Evolutionary conservation across 371 early-diverging fungal genomes (phyloP).

Genomic region (Actinomucor elegans): DNA sequence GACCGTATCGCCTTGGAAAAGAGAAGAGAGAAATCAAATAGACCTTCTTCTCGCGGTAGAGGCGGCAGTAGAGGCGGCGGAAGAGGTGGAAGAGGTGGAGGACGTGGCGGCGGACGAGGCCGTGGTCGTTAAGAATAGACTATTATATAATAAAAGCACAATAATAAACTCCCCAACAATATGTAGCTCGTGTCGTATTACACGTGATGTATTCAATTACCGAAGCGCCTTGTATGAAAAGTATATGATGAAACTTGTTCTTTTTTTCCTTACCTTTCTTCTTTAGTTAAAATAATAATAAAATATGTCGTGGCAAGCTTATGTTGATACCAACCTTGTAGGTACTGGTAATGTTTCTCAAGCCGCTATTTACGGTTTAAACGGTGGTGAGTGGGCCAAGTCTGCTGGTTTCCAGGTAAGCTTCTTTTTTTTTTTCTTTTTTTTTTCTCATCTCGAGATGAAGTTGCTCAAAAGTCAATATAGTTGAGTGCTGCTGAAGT

Average conservation of each 20-base stretch:
- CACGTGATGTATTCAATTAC: no score
- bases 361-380: conserved; percentile 82
- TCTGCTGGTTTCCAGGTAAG: conserved; percentile 69
- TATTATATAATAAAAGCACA: not conserved
- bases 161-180: no score
- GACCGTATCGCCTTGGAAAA: conserved; percentile 77
- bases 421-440: not conserved
- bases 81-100: conserved; percentile 1
- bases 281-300: not conserved
- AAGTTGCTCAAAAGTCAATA: no score
- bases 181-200: no score
- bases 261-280: conserved; percentile 7
- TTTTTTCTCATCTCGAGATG: no score
- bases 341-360: conserved; percentile 72
- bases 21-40: conserved; percentile 70
- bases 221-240: no score
- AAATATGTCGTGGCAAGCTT: conserved; percentile 84
- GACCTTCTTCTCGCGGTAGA: conserved; percentile 16
- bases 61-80: conserved; percentile 5
- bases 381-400: conserved; percentile 75
- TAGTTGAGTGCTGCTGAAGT: conserved; percentile 64
- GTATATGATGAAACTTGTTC: no score
- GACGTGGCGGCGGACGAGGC: conserved; percentile 1
- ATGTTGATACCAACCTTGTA: conserved; percentile 84
- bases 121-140: conserved; percentile 3